Conservation (phyloP, 2,329 filamentous ascomycete species). For the Keithomyces neogunnii region DNA sequence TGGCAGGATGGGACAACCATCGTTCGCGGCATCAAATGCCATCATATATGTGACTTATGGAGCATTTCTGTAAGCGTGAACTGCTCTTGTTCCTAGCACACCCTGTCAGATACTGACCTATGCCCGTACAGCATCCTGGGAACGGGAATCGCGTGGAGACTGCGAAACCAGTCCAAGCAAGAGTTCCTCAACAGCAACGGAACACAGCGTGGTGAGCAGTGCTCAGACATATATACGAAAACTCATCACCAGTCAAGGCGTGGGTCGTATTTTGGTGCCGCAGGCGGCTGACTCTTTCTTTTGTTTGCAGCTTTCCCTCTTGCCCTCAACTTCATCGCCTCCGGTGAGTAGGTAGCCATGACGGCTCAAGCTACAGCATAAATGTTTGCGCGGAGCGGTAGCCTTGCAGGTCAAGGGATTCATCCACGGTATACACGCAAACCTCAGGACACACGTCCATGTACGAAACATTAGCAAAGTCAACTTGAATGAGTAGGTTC, state of each 20-base stretch:
- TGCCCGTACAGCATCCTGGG: constrained; percentile 49
- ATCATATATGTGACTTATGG: constrained; percentile 75
- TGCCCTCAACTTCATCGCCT: constrained; percentile 84
- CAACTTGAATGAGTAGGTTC: constrained; percentile 29
- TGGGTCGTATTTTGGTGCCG: neutral
- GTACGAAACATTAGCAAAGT: neutral
- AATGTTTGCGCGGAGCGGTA: constrained; percentile 51
- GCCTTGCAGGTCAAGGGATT: constrained; percentile 20
- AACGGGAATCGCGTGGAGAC: constrained; percentile 46
- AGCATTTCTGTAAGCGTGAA: constrained; percentile 57
- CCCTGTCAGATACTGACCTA: constrained; percentile 10
- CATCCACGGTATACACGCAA: neutral
- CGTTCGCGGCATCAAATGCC: constrained; percentile 70
- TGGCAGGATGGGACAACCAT: constrained; percentile 62
- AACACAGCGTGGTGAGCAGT: constrained; percentile 69
- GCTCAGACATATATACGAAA: neutral
- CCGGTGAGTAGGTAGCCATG: constrained; percentile 60
- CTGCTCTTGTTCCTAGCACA: constrained; percentile 1
- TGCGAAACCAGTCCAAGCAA: constrained; percentile 56
- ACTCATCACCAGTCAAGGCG: no score
- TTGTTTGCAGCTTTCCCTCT: constrained; percentile 58
- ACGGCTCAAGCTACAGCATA: neutral
- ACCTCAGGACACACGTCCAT: neutral
- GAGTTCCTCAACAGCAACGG: constrained; percentile 70
- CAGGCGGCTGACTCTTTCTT: neutral